Conservation (phyloP, 495 filamentous ascomycete genomes). For the Podospora appendiculata region DNA sequence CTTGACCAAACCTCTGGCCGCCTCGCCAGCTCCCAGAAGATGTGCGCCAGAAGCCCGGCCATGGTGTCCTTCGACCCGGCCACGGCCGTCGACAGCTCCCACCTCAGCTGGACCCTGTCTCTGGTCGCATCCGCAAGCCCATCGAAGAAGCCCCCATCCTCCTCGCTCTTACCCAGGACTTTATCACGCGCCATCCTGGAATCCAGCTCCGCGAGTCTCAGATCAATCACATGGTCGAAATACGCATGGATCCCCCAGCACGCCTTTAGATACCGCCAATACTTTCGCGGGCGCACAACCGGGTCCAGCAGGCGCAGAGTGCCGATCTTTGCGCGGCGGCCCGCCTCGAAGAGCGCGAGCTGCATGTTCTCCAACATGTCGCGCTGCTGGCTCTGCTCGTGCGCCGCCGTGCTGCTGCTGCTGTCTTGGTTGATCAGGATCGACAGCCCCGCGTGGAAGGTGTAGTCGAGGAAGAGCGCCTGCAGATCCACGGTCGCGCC, state of each 20-base stretch:
- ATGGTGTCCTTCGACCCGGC: background rate
- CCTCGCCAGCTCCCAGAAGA: background rate
- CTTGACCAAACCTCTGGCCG: background rate
- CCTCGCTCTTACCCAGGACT: background rate
- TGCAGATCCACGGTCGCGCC: background rate
- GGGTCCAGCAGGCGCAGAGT: background rate
- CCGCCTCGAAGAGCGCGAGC: background rate
- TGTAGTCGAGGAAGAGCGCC: background rate
- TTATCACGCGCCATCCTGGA: background rate
- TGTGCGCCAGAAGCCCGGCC: background rate
- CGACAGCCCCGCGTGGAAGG: background rate
- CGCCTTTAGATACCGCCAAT: background rate
- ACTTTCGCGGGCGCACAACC: background rate
- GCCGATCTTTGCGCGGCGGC: background rate
- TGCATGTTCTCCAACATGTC: background rate
- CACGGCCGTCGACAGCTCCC: background rate
- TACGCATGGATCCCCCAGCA: background rate
- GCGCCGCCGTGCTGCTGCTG: background rate
- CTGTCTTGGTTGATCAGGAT: background rate
- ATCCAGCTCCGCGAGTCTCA: background rate
- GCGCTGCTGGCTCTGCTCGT: background rate
- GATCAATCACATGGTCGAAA: background rate
- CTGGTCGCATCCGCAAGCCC: background rate
- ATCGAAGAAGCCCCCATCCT: background rate
- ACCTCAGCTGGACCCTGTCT: background rate